A percentile compares a stretch with the other conserved stretches of the same genome.
Evolutionary conservation across 352 stramenopile genomes (phyloP).

Genomic region (Sclerospora graminicola): DNA sequence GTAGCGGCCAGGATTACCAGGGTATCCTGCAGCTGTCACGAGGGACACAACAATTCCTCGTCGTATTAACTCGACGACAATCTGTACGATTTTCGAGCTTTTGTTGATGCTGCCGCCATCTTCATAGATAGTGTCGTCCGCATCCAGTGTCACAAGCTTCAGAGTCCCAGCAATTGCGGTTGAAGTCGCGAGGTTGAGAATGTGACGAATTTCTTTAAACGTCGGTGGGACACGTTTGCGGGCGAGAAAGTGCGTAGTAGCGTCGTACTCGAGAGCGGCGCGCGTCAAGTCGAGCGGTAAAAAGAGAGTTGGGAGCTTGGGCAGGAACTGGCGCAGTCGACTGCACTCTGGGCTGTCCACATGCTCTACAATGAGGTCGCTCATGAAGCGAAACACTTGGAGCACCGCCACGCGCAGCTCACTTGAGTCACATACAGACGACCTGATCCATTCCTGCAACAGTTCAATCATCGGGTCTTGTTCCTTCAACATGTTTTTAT

Average conservation of each 20-base stretch:
- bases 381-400: slow-evolving; percentile 59
- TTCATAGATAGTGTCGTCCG: slow-evolving; percentile 83
- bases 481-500: slow-evolving; percentile 59
- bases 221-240: slow-evolving; percentile 74
- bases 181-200: slow-evolving; percentile 73
- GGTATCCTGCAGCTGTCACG: slow-evolving; percentile 75
- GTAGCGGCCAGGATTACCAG: slow-evolving; percentile 49
- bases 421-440: slow-evolving; percentile 41
- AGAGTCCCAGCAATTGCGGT: slow-evolving; percentile 60
- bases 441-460: slow-evolving; percentile 79
- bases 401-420: slow-evolving; percentile 56
- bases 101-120: slow-evolving; percentile 66
- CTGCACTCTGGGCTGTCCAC: slow-evolving; percentile 27
- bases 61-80: slow-evolving; percentile 60
- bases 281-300: slow-evolving; percentile 57
- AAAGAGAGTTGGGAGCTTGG: slow-evolving; percentile 58
- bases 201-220: slow-evolving; percentile 80
- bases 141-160: slow-evolving; percentile 81
- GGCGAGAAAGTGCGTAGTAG: slow-evolving; percentile 54
- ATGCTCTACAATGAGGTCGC: slow-evolving; percentile 72
- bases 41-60: slow-evolving; percentile 71
- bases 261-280: slow-evolving; percentile 57
- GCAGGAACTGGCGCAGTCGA: slow-evolving; percentile 52
- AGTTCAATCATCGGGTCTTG: slow-evolving; percentile 82
- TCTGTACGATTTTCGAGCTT: slow-evolving; percentile 52